Conservation (phyloP, 2,329 filamentous ascomycete genomes). For the Lachnellula subtilissima region DNA sequence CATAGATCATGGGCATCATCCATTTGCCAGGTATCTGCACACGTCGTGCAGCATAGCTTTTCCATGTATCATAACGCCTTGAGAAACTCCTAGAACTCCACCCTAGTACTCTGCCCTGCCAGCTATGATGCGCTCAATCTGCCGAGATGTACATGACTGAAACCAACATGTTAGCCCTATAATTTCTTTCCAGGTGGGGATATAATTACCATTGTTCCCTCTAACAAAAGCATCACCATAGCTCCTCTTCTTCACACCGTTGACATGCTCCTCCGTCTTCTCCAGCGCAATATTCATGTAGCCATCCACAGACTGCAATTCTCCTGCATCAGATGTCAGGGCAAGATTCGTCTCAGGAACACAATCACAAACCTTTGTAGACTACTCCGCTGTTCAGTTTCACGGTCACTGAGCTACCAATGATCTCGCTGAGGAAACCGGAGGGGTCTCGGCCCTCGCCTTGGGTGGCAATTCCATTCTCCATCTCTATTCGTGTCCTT, state of each 20-base stretch:
- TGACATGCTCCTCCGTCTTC: slow-evolving; percentile 87
- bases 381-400: slow-evolving; percentile 98
- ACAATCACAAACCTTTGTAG: slow-evolving; percentile 70
- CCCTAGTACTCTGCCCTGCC: not conserved
- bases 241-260: slow-evolving; percentile 73
- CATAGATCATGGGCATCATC: not conserved
- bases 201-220: slow-evolving; percentile 79
- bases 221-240: slow-evolving; percentile 95
- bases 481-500: slow-evolving; percentile 51
- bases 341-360: not conserved
- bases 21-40: no score
- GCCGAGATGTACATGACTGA: slow-evolving; percentile 33
- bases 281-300: slow-evolving; percentile 99
- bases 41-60: slow-evolving; percentile 4
- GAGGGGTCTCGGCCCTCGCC: slow-evolving; percentile 86
- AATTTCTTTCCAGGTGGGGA: not conserved
- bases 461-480: slow-evolving; percentile 59
- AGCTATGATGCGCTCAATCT: slow-evolving; percentile 19
- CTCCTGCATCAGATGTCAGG: slow-evolving; percentile 52
- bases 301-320: slow-evolving; percentile 93
- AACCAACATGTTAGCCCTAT: slow-evolving; percentile 6
- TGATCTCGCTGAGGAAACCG: slow-evolving; percentile 88
- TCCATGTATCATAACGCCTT: slow-evolving; percentile 11
- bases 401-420: slow-evolving; percentile 88
- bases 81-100: slow-evolving; percentile 12